These are phyloP conservation scores for Dorcoceras hygrometricum DNA, from an alignment of 257 asterid species.

Conservation along the genomic window DNA sequence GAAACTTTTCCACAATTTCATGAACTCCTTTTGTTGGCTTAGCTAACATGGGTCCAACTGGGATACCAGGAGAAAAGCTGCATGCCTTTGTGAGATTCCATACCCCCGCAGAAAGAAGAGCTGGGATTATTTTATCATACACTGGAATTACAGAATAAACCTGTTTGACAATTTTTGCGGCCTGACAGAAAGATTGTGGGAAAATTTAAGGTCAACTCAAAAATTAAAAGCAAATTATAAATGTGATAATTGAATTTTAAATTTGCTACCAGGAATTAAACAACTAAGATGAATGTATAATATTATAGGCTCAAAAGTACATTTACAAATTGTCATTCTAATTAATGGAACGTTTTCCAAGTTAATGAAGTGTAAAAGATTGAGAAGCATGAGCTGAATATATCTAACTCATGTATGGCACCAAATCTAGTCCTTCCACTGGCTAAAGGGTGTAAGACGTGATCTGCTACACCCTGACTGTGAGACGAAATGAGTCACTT, in stretches of 20 bases:
- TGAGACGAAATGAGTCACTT: not conserved
- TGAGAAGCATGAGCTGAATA: constrained; percentile 1
- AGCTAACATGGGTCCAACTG: constrained; percentile 97
- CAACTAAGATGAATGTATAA: constrained; percentile 16
- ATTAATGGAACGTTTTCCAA: constrained; percentile 2
- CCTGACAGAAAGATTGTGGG: constrained; percentile 47
- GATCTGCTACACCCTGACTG: not conserved
- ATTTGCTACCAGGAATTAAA: constrained; percentile 9
- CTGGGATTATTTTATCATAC: constrained; percentile 74
- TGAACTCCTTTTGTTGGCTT: constrained; percentile 94
- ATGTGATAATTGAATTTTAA: not conserved
- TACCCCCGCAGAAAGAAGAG: constrained; percentile 87
- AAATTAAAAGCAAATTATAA: constrained; percentile 13
- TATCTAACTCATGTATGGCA: not conserved
- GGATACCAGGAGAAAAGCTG: constrained; percentile 84
- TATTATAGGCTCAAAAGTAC: constrained; percentile 17
- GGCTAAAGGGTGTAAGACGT: not conserved
- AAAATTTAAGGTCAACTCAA: constrained; percentile 11
- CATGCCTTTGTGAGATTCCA: constrained; percentile 86
- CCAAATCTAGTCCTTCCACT: not conserved
- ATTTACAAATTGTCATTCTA: constrained; percentile 7
- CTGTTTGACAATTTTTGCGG: constrained; percentile 85
- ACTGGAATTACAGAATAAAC: constrained; percentile 90
- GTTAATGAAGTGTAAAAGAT: constrained; percentile 2
- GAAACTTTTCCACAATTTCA: constrained; percentile 92